These are phyloP conservation scores for Phlyctochytrium planicorne DNA, from an alignment of 192 early-diverging fungal genomes.

Conservation along the genomic window DNA sequence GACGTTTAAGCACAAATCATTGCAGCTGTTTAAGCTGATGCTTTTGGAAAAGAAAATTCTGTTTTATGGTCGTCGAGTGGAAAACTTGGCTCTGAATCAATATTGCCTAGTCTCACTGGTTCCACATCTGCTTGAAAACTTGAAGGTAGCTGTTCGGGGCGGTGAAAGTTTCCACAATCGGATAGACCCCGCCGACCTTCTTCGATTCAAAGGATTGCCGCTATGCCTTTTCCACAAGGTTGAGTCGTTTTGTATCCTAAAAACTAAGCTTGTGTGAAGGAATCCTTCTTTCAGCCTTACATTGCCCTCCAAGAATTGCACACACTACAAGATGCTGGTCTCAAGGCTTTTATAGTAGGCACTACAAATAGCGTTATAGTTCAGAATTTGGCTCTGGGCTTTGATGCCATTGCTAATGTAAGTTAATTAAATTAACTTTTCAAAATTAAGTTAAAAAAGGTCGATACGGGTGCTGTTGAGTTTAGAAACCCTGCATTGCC, in stretches of 20 bases:
- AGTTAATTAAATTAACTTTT: background rate
- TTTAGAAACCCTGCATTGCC: slow-evolving; percentile 9
- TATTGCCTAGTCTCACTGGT: background rate
- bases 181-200: background rate
- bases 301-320: background rate
- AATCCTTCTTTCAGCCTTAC: background rate
- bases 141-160: background rate
- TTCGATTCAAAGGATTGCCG: background rate
- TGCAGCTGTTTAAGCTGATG: slow-evolving; percentile 24
- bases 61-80: background rate
- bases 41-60: slow-evolving; percentile 17
- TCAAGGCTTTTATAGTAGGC: background rate
- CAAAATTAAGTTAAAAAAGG: background rate
- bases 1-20: slow-evolving; percentile 11
- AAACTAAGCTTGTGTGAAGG: background rate
- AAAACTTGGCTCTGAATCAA: background rate
- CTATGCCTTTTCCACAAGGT: background rate
- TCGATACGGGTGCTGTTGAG: slow-evolving; percentile 22
- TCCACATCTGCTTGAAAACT: background rate
- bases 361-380: background rate
- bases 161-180: background rate
- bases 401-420: background rate
- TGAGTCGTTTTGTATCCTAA: background rate
- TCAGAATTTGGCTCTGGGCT: background rate
- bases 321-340: background rate